A percentile compares a stretch with the other conserved stretches of the same genome.
Conservation (phyloP, 2,329 filamentous ascomycete species). For the Penicillium griseofulvum region DNA sequence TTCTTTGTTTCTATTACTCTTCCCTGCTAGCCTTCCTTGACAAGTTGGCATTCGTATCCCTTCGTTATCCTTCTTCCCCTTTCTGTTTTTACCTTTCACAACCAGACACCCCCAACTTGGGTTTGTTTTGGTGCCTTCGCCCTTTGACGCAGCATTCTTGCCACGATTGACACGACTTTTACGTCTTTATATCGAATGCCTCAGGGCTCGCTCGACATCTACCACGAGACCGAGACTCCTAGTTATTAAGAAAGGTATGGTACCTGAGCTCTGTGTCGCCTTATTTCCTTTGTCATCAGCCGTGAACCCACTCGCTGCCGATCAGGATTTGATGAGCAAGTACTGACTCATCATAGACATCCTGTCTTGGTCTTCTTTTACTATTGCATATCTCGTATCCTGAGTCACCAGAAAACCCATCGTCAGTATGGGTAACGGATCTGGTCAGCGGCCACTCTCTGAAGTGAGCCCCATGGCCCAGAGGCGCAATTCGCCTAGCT, state of each 20-base stretch:
- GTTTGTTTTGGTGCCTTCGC: slow-evolving; percentile 13
- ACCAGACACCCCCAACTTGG: slow-evolving; percentile 9
- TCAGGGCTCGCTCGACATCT: slow-evolving; percentile 17
- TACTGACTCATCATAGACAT: slow-evolving; percentile 15
- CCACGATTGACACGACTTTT: slow-evolving; percentile 24
- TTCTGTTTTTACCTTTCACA: slow-evolving; percentile 5
- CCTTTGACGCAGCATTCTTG: slow-evolving; percentile 23
- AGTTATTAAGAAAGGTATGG: slow-evolving; percentile 20
- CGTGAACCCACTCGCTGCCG: neutral
- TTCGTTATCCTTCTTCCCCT: slow-evolving; percentile 23
- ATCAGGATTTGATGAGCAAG: slow-evolving; percentile 3
- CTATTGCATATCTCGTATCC: slow-evolving; percentile 1
- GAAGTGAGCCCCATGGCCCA: slow-evolving; percentile 85
- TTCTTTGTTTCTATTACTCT: slow-evolving; percentile 8
- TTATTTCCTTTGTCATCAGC: neutral
- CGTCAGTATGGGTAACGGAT: slow-evolving; percentile 60
- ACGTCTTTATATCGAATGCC: slow-evolving; percentile 10
- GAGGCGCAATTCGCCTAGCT: slow-evolving; percentile 89
- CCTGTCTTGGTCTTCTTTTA: slow-evolving; percentile 2
- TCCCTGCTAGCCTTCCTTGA: slow-evolving; percentile 12
- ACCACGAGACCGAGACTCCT: slow-evolving; percentile 17
- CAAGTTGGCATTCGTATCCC: slow-evolving; percentile 14
- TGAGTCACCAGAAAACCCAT: slow-evolving; percentile 49
- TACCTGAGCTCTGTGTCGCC: neutral
- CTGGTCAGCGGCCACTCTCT: slow-evolving; percentile 70